phyloP scores from a whole-genome alignment of 139 green algal genomes.

The Gonium pectorale region DNA sequence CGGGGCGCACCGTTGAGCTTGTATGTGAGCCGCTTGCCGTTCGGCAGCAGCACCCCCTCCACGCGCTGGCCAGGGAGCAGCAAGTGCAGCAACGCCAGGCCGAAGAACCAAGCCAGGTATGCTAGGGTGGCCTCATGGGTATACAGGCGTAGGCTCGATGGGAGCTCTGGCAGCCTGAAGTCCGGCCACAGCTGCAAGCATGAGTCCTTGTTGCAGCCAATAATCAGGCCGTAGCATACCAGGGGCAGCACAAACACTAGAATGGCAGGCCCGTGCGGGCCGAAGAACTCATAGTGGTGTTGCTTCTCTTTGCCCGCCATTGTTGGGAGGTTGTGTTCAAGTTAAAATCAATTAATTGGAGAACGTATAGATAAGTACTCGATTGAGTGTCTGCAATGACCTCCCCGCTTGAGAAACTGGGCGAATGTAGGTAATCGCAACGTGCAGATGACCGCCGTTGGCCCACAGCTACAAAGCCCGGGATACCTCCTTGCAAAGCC shows the following conservation, averaged over 20 bases:
- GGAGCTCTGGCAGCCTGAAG: conserved; percentile 3
- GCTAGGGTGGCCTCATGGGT: conserved; percentile 66
- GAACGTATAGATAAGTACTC: too few relatives aligned
- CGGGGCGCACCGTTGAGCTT: conserved; percentile 83
- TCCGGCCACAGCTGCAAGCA: conserved; percentile 61
- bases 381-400: too few relatives aligned
- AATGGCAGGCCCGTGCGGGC: conserved; percentile 59
- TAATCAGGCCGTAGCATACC: conserved; percentile 61
- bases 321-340: too few relatives aligned
- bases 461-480: too few relatives aligned
- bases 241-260: conserved; percentile 56
- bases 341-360: too few relatives aligned
- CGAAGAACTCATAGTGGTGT: conserved; percentile 68
- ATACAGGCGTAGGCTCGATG: conserved; percentile 54
- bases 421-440: too few relatives aligned
- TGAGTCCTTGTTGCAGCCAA: conserved; percentile 57
- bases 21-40: conserved; percentile 80
- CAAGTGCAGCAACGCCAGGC: conserved; percentile 81
- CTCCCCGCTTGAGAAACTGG: too few relatives aligned
- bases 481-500: too few relatives aligned
- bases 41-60: conserved; percentile 72
- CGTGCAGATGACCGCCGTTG: too few relatives aligned
- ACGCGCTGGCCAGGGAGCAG: conserved; percentile 76
- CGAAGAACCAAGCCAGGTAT: conserved; percentile 73
- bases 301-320: too few relatives aligned